Evolutionary conservation across 306 rosid species (phyloP).

Genomic region (Benincasa hispida): DNA sequence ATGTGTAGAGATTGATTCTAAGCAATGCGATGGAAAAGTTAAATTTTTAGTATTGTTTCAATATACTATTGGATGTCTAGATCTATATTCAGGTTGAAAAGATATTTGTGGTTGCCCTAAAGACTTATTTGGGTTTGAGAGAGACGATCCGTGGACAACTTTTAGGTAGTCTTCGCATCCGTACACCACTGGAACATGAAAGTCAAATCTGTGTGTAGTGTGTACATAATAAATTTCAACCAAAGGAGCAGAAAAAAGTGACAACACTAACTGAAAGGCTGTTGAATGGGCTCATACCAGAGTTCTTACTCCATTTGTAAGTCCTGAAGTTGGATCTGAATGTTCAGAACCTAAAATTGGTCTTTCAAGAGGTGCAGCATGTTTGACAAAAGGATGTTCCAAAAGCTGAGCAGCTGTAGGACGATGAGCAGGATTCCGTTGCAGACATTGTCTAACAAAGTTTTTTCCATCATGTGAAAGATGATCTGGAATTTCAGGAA

Average conservation of each 20-base stretch:
- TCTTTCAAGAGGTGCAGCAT: slow-evolving; percentile 54
- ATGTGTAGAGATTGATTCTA: not conserved
- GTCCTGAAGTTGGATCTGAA: slow-evolving; percentile 35
- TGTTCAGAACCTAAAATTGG: slow-evolving; percentile 31
- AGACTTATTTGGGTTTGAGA: not conserved
- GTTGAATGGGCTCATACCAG: slow-evolving; percentile 52
- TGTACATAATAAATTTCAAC: not conserved
- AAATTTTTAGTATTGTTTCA: not conserved
- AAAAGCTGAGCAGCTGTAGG: slow-evolving; percentile 70
- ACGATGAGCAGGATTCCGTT: slow-evolving; percentile 56
- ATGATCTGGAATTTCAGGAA: slow-evolving; percentile 65
- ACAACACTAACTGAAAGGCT: not conserved
- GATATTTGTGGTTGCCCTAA: not conserved
- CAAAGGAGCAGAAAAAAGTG: not conserved
- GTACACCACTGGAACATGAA: not conserved
- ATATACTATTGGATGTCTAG: not conserved
- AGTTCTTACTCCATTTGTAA: slow-evolving; percentile 52
- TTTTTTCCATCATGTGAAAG: slow-evolving; percentile 79
- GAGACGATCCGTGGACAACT: not conserved
- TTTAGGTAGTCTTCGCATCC: not conserved
- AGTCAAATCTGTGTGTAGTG: not conserved
- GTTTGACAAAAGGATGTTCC: slow-evolving; percentile 80
- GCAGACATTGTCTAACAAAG: slow-evolving; percentile 67
- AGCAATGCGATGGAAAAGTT: not conserved
- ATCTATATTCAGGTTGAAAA: not conserved